phyloP scores from a whole-genome alignment of 148 eudicot genomes.

The Chenopodium berlandieri region DNA sequence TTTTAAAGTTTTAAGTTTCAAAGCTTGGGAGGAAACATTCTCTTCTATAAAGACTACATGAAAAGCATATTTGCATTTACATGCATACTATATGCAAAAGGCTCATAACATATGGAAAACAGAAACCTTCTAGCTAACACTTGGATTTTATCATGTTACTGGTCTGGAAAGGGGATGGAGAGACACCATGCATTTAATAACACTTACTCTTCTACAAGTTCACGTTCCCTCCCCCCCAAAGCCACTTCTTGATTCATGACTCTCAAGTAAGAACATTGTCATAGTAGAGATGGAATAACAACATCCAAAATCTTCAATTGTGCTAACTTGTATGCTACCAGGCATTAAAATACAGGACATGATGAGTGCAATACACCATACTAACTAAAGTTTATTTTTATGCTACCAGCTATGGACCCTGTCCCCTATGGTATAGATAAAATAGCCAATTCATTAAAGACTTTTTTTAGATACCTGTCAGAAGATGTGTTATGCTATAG shows the following conservation, averaged over 20 bases:
- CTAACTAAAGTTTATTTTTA: background rate
- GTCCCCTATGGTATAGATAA: background rate
- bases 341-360: background rate
- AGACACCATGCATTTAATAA: background rate
- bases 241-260: background rate
- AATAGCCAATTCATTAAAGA: background rate
- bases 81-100: constrained; percentile 9
- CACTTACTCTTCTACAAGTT: background rate
- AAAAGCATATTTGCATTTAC: background rate
- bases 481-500: background rate
- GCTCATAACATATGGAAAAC: background rate
- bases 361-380: background rate
- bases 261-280: background rate
- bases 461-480: background rate
- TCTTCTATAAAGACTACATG: background rate
- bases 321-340: background rate
- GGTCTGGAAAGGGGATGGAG: background rate
- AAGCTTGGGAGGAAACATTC: background rate
- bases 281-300: background rate
- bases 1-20: background rate
- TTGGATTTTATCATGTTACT: background rate
- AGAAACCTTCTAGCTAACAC: background rate
- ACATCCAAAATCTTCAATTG: background rate
- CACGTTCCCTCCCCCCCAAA: background rate
- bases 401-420: background rate